A percentile compares a stretch with the other conserved stretches of the same genome.
Conservation (phyloP, 331 rosid genomes). For the Spiraea crenata region DNA sequence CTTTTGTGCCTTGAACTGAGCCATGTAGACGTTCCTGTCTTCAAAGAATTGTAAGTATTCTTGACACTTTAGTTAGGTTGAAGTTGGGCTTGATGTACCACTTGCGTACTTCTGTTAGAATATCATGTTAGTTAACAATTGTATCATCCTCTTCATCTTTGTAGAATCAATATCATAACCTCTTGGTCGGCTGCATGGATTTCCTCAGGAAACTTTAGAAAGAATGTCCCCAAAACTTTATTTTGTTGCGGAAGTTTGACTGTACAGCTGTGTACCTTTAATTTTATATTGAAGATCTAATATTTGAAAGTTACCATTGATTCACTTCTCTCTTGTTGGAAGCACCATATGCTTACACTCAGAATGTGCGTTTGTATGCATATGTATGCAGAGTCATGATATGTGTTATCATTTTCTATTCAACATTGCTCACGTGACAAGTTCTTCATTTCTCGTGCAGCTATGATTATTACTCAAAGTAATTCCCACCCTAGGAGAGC, state of each 20-base stretch:
- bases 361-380: constrained; percentile 2
- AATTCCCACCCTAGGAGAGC: no score
- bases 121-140: constrained; percentile 1
- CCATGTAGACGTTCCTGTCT: constrained; percentile 74
- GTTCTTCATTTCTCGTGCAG: constrained; percentile 41
- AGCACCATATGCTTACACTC: not conserved
- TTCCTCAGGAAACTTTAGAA: not conserved
- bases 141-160: not conserved
- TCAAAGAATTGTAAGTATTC: constrained; percentile 83
- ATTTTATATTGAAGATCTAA: not conserved
- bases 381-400: not conserved
- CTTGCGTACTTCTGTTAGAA: not conserved
- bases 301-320: not conserved
- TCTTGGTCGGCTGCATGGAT: not conserved
- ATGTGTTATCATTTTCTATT: not conserved
- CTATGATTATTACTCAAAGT: constrained; percentile 80
- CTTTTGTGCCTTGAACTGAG: constrained; percentile 96
- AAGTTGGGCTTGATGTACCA: not conserved
- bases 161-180: not conserved
- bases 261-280: not conserved
- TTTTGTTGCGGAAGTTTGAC: not conserved
- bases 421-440: not conserved
- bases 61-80: constrained; percentile 17
- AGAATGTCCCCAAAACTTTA: not conserved
- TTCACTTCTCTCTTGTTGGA: not conserved